Conservation (phyloP, 441 rosid genomes). For the Pelargonium australe region DNA sequence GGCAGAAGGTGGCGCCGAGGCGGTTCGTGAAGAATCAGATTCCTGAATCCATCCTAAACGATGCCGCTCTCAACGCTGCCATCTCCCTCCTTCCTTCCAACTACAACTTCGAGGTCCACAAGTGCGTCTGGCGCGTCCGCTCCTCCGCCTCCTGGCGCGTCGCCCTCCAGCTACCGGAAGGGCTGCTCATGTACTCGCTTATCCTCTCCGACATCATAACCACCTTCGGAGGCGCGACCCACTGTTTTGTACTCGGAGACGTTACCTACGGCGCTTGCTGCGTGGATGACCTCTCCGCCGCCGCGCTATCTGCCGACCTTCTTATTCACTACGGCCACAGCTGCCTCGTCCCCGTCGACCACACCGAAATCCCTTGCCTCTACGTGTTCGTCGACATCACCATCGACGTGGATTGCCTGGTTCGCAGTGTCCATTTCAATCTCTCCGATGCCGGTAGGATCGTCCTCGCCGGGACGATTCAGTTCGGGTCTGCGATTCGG, state of each 20-base stretch:
- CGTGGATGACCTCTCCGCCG: slow-evolving; percentile 73
- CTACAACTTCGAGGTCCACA: slow-evolving; percentile 83
- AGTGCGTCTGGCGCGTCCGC: slow-evolving; percentile 70
- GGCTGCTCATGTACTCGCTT: slow-evolving; percentile 81
- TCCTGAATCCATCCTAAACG: slow-evolving; percentile 71
- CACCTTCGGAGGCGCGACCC: slow-evolving; percentile 49
- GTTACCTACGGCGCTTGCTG: slow-evolving; percentile 94
- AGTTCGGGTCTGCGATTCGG: slow-evolving; percentile 71
- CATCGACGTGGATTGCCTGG: slow-evolving; percentile 46
- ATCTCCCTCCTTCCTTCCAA: slow-evolving; percentile 65
- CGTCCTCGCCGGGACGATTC: slow-evolving; percentile 77
- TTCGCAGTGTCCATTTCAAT: slow-evolving; percentile 44
- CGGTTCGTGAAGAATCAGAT: slow-evolving; percentile 43
- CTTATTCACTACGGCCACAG: slow-evolving; percentile 90
- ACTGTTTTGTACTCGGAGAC: slow-evolving; percentile 80
- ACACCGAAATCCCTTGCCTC: slow-evolving; percentile 67
- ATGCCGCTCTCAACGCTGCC: slow-evolving; percentile 72
- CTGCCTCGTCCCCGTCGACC: slow-evolving; percentile 79
- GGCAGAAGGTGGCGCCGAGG: too few relatives aligned
- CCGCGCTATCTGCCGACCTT: slow-evolving; percentile 69
- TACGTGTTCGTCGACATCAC: slow-evolving; percentile 79
- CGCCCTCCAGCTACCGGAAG: slow-evolving; percentile 86
- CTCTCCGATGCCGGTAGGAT: slow-evolving; percentile 28
- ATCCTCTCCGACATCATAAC: slow-evolving; percentile 81
- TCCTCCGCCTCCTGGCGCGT: slow-evolving; percentile 53